phyloP scores from a whole-genome alignment of 2,329 filamentous ascomycete genomes.

The Truncatella angustata region DNA sequence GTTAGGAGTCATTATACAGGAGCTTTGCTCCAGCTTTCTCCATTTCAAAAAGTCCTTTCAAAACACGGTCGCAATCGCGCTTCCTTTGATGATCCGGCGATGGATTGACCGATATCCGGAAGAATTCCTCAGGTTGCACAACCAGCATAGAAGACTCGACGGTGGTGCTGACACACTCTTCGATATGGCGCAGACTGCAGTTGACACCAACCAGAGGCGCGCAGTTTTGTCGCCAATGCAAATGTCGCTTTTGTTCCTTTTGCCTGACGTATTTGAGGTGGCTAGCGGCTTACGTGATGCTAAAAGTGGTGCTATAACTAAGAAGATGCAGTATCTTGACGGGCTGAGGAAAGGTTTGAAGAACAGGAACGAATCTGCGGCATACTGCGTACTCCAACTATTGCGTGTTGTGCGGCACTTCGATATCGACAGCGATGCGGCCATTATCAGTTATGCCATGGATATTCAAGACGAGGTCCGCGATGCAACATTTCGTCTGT shows the following conservation, averaged over 20 bases:
- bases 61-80: slow-evolving; percentile 59
- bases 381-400: slow-evolving; percentile 63
- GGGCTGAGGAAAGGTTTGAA: slow-evolving; percentile 60
- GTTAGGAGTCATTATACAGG: slow-evolving; percentile 60
- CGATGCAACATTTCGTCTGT: slow-evolving; percentile 61
- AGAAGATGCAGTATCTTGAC: slow-evolving; percentile 66
- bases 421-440: slow-evolving; percentile 59
- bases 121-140: slow-evolving; percentile 65
- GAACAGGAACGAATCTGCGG: slow-evolving; percentile 64
- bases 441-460: slow-evolving; percentile 64
- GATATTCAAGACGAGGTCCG: slow-evolving; percentile 69
- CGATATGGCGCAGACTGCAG: slow-evolving; percentile 64
- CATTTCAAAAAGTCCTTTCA: slow-evolving; percentile 65
- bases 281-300: slow-evolving; percentile 65
- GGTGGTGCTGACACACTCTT: slow-evolving; percentile 66
- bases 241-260: slow-evolving; percentile 58
- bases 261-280: slow-evolving; percentile 69
- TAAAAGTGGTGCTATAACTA: slow-evolving; percentile 60
- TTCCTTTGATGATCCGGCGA: slow-evolving; percentile 61
- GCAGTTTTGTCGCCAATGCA: slow-evolving; percentile 61
- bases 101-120: slow-evolving; percentile 65
- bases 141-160: slow-evolving; percentile 59
- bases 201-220: slow-evolving; percentile 55
- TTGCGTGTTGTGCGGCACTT: slow-evolving; percentile 65
- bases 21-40: slow-evolving; percentile 65